Base-by-base conservation (phyloP, 73 alveolate genomes). In the Paramecium octaurelia region DNA sequence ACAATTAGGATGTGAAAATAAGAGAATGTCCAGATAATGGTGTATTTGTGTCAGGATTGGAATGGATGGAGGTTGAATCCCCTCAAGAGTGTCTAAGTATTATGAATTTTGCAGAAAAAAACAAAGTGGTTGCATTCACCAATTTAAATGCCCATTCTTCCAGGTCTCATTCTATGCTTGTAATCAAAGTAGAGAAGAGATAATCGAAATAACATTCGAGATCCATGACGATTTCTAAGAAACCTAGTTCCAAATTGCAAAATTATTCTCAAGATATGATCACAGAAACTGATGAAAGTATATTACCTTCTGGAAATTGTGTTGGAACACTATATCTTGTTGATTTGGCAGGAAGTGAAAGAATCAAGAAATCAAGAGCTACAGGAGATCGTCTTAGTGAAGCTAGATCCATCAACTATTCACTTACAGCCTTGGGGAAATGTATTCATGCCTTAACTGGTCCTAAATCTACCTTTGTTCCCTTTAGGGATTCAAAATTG, bases 301-400 rank as follows among this genome's bases (percentile, higher is more conserved):
- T 54, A n/a, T 4, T 54, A n/a, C 20, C 27, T 4, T 54, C 69
- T 18, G 69, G 69, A 5, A 27, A 21, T 40, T 21, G 76, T 44
- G 57, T 80, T n/a, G 98, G 99, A 11, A 92, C 96, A 40, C 91
- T 98, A 35, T 93, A 97, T 90, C 92, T 98, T 75, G 98, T 98
- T 11, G 99, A 98, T 93, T 92, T 98, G 40, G 99, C 99, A 50
- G 99, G 99, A 24, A 97, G 99, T 93, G 99, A 98, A 92, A 96
- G 99, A 94, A 96, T 98, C 24, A 93, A 95, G 27, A 95, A 97
- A 87, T 92, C 99, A 40, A 91, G 95, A 64, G 97, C 96, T 14
- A 96, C 95, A 35, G 99, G 98, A 6, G 97, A 91, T n/a, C 93
- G 99, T 86, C 94, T 97, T 21, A 97, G 97, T 93, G 98, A 96